Conservation (phyloP, 306 rosid genomes). For the Cucurbita ficifolia region DNA sequence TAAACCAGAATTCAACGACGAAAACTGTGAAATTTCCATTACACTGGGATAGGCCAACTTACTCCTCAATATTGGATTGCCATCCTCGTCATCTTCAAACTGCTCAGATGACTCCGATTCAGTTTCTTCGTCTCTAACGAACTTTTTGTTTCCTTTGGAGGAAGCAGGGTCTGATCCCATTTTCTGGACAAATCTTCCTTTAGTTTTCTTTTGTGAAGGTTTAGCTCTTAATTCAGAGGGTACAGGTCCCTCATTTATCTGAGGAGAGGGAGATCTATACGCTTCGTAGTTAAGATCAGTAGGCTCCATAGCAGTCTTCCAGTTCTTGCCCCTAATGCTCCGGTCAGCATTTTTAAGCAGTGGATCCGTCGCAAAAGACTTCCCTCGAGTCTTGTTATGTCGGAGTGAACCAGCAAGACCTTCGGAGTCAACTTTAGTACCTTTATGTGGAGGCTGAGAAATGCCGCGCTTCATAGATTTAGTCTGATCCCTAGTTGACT, state of each 20-base stretch:
- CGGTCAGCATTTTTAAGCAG: conserved; percentile 43
- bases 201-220: conserved; percentile 36
- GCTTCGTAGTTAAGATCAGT: conserved; percentile 47
- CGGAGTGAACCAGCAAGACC: conserved; percentile 26
- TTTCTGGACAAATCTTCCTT: conserved; percentile 37
- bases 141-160: conserved; percentile 32
- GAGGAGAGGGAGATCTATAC: conserved; percentile 67
- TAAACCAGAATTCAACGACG: conserved; percentile 32
- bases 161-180: conserved; percentile 31
- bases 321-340: conserved; percentile 45
- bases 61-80: conserved; percentile 58
- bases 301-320: conserved; percentile 60
- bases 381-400: conserved; percentile 34
- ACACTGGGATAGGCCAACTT: conserved; percentile 52
- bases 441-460: conserved; percentile 22
- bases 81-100: conserved; percentile 63
- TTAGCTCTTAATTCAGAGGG: conserved; percentile 51
- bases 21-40: conserved; percentile 39
- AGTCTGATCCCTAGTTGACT: conserved; percentile 35
- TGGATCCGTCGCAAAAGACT: conserved; percentile 39
- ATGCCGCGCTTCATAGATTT: conserved; percentile 35
- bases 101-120: conserved; percentile 94
- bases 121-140: conserved; percentile 57
- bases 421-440: conserved; percentile 28
- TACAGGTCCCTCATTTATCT: conserved; percentile 37